Base-by-base conservation (phyloP, 202 grass and related monocot species). In the Musa balbisiana region DNA sequence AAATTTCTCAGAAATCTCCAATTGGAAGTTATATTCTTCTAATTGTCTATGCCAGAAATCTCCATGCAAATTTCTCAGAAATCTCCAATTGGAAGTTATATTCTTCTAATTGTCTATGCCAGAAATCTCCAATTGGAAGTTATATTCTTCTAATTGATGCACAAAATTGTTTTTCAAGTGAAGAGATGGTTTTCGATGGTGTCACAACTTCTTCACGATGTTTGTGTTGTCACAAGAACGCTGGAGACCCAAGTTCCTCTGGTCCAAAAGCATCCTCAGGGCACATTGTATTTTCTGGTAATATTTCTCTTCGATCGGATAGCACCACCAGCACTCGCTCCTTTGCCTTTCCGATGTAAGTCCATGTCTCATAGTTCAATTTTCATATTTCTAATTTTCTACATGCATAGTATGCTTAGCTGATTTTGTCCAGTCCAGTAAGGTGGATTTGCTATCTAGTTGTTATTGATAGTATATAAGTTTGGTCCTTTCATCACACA, bases 321-420 rank as follows among this genome's bases (percentile, higher is more conserved):
- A 86, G 84, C 79, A 79, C 75, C 27, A 78, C 67, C 22, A 86
- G 84, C 75, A 82, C 68, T 25, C 84, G 80, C 50, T 86, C 84
- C 26, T 86, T 86, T 49, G 84, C 84, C 65, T 86, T 86, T 79
- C 84, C 84, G 14, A 81, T 86, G 84, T 86, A 82, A 75, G 84
- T n/a, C 33, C 9, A 78, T 56, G 16, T 62, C 58, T 62, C 17
- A 62, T 62, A 62, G 2, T 17, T 27, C 27, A 27, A 3, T 2
- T 27, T 62, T 62, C 13, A 62, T 62, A 17, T 50, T 70, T 17
- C 67, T 70, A 65, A 15, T 65, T 65, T 13, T 23, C 22, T 65
- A 27, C 63, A 65, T 65, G 2, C 63, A 27, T 27, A 12, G 11
- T 8, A 15, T 65, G 63, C 23, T 12, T 13, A 65, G 14, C 9